These are phyloP conservation scores for Helianthus tuberosus DNA, from an alignment of 129 eudicot genomes.

Conservation along the genomic window DNA sequence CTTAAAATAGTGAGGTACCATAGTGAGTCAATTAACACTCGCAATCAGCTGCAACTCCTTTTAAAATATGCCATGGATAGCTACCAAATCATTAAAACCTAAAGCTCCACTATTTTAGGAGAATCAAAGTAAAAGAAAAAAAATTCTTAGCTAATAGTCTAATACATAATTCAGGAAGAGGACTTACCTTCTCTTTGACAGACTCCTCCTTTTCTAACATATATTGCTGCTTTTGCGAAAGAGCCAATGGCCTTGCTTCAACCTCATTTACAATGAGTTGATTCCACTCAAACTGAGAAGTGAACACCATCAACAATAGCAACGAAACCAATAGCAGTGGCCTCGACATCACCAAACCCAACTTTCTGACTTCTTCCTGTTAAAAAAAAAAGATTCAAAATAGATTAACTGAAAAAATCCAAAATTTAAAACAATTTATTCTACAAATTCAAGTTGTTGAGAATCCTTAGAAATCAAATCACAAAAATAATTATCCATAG, in stretches of 20 bases:
- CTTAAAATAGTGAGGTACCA: too few relatives aligned
- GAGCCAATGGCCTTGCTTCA: constrained; percentile 40
- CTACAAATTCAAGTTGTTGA: too few relatives aligned
- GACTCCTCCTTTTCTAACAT: constrained; percentile 38
- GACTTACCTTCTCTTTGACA: constrained; percentile 44
- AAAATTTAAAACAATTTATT: neutral
- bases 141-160: too few relatives aligned
- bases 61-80: too few relatives aligned
- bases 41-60: too few relatives aligned
- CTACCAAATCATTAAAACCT: constrained; percentile 2
- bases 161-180: constrained; percentile 9
- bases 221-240: constrained; percentile 38
- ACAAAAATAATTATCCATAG: constrained; percentile 5
- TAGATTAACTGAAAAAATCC: constrained; percentile 1
- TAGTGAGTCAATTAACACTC: too few relatives aligned
- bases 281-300: constrained; percentile 49
- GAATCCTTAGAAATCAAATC: constrained; percentile 5
- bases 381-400: neutral
- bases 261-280: constrained; percentile 42
- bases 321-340: constrained; percentile 37
- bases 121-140: neutral
- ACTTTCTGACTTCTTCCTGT: constrained; percentile 31
- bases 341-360: constrained; percentile 38
- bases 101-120: neutral
- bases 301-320: constrained; percentile 39